Base-by-base conservation (phyloP, 768 basidiomycete species). In the Pisolithus tinctorius region DNA sequence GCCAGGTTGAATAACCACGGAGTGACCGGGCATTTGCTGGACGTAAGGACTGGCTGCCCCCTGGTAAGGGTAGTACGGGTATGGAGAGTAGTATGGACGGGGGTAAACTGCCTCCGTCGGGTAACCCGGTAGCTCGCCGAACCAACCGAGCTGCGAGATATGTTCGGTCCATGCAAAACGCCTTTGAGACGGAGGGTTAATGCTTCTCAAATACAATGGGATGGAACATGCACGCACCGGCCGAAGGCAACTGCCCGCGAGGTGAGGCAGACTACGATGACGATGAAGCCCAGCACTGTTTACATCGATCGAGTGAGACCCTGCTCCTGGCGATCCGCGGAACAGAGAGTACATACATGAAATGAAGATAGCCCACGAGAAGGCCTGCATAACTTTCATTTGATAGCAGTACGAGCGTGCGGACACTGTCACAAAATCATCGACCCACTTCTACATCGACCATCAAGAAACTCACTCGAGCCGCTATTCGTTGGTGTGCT, bases 311-410 rank as follows among this genome's bases (percentile, higher is more conserved):
- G 8, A 23, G 10, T 45, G 34, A 48, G 45, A 44, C 43, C 34
- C 34, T 57, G 47, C 43, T 14, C 1, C 38, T 34, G 44, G n/a
- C 44, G 23, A 23, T 56, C 16, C 11, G 38, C 26, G 47, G 39
- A 49, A 52, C 25, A 37, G 43, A 13, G 13, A 14, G 48, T 40
- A 64, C 76, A 30, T 39, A 79, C 78, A 73, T 44, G 76, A 58
- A 51, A 73, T 72, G 60, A 89, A 90, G 47, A 80, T 67, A 61
- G 79, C 73, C 88, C 88, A 90, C 0, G 88, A 88, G 63, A 90
- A 79, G 2, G 84, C 86, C 57, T 88, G 79, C 31, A 88, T 74
- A 43, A 82, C 82, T 66, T 85, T 87, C 83, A 89, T 86, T 61
- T 88, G 79, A 63, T 86, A 84, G 63, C 88, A 91, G 57, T 76